A percentile compares a stretch with the other conserved stretches of the same genome.
phyloP scores from a whole-genome alignment of 2,329 filamentous ascomycete genomes.

The Diaporthe capsici region DNA sequence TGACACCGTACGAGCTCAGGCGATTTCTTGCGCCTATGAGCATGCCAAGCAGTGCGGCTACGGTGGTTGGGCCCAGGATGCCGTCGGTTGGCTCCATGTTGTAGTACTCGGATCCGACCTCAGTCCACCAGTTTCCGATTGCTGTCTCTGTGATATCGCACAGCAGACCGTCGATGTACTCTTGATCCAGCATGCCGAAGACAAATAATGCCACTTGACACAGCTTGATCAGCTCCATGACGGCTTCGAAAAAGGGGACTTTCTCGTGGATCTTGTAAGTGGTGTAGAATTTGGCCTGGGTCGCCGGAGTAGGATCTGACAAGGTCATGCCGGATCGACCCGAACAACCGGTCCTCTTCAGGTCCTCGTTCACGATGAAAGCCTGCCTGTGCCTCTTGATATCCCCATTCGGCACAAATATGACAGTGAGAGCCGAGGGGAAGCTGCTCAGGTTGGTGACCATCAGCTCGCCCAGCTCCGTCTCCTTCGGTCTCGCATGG shows the following conservation, averaged over 20 bases:
- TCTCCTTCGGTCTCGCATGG: slow-evolving; percentile 87
- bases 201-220: slow-evolving; percentile 91
- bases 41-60: slow-evolving; percentile 88
- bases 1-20: slow-evolving; percentile 85
- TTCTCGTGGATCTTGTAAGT: slow-evolving; percentile 90
- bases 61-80: slow-evolving; percentile 91
- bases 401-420: slow-evolving; percentile 89
- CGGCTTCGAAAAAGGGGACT: slow-evolving; percentile 81
- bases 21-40: slow-evolving; percentile 92
- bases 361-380: slow-evolving; percentile 94
- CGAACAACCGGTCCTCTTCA: slow-evolving; percentile 93
- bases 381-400: slow-evolving; percentile 82
- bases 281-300: slow-evolving; percentile 91
- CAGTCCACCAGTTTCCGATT: slow-evolving; percentile 95
- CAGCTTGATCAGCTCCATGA: slow-evolving; percentile 89
- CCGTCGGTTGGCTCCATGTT: slow-evolving; percentile 94
- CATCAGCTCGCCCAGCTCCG: slow-evolving; percentile 87
- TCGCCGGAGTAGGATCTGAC: slow-evolving; percentile 82
- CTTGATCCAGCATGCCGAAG: slow-evolving; percentile 88
- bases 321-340: slow-evolving; percentile 89
- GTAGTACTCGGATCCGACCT: slow-evolving; percentile 92
- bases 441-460: slow-evolving; percentile 95
- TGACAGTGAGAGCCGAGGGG: slow-evolving; percentile 92
- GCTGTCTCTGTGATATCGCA: slow-evolving; percentile 95
- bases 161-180: slow-evolving; percentile 91